Base-by-base conservation (phyloP, 2,329 filamentous ascomycete species). In the Stachybotrys echinatus region DNA sequence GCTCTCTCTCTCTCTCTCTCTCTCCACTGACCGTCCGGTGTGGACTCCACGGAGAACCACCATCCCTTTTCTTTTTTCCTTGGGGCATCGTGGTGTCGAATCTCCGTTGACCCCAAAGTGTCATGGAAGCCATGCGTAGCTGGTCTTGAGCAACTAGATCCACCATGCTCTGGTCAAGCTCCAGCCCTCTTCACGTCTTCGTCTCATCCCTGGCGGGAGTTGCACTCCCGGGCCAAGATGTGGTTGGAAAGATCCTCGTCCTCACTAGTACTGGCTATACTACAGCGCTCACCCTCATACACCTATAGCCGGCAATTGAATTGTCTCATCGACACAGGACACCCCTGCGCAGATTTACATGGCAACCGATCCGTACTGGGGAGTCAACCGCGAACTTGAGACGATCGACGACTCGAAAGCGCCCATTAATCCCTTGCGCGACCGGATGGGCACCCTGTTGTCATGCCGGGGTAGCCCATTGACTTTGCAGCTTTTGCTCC, bases 1-100 rank as follows among this genome's bases (percentile, higher is more conserved):
- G 10, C 50, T 57, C 50, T 44, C 51, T 54, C 55, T 51, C 27
- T 34, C 27, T 34, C 27, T 14, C 27, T 14, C 19, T 45, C 18
- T 45, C 22, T 45, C 42, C 42, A 45, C n/a, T n/a, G n/a, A 19
- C n/a, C 39, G 8, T n/a, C 17, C n/a, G 39, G 31, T 37, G 31
- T 37, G 10, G 31, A 14, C 39, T 42, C 20, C 4, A 34, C 27
- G 27, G 27, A 34, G 27, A 34, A 34, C 27, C 27, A 34, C 27
- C 27, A 14, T 34, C 27, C 27, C 5, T 34, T 34, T 34, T 34
- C 14, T 8, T 34, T 34, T 10, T 2, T 34, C 27, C 27, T 34
- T 34, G 27, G 27, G 14, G 27, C 27, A 34, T 34, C 10, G 14
- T 34, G 27, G 27, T 14, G 5, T 34, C 27, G 27, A 34, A 34